Percentiles rank a stretch among this genome's conserved stretches.
Conservation (phyloP, 2,329 filamentous ascomycete species). For the Xylariaceae sp. region DNA sequence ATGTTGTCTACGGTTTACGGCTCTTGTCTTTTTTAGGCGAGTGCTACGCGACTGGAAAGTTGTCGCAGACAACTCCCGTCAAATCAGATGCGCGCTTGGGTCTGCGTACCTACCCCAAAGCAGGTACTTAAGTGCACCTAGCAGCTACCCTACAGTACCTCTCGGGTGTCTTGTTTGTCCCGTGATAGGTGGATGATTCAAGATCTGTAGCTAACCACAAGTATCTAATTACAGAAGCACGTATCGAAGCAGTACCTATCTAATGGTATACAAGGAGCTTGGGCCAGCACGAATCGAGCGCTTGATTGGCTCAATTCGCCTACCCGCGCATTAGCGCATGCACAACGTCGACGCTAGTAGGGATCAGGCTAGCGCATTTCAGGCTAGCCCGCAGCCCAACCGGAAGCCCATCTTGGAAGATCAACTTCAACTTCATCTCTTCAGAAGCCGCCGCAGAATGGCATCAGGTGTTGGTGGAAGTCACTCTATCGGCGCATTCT, state of each 20-base stretch:
- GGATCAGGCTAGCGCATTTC: neutral
- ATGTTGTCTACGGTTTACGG: neutral
- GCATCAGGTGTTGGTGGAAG: no score
- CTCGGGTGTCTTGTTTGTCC: no score
- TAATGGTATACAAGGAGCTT: neutral
- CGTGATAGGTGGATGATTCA: no score
- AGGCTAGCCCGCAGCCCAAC: no score
- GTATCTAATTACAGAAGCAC: neutral
- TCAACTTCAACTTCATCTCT: no score
- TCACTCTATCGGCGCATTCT: no score
- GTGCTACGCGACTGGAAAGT: constrained; percentile 18
- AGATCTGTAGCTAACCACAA: no score
- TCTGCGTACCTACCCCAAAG: no score
- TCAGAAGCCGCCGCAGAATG: no score
- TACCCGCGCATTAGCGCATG: neutral
- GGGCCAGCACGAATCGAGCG: neutral
- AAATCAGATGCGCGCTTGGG: constrained; percentile 18
- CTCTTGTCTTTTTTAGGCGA: constrained; percentile 19
- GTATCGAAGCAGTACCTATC: neutral
- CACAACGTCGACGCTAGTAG: neutral
- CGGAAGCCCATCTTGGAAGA: no score
- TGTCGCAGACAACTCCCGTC: constrained; percentile 6
- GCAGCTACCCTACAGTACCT: no score
- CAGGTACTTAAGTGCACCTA: neutral
- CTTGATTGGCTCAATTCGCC: neutral